These are phyloP conservation scores for Forsythia viridissima DNA, from an alignment of 257 asterid genomes.

Conservation along the genomic window DNA sequence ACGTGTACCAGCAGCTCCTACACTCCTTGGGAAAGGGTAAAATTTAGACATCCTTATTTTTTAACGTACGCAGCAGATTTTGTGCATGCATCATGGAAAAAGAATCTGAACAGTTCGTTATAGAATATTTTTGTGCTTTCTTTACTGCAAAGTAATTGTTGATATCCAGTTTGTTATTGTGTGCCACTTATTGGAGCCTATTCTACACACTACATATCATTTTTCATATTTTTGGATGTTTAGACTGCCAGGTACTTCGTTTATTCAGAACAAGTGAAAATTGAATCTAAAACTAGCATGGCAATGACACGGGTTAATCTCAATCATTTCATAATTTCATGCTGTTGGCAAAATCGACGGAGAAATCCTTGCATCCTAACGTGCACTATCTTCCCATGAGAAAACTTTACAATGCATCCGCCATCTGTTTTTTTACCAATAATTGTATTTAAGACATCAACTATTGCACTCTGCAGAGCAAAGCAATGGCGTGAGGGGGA, in stretches of 20 bases:
- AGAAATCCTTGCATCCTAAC: background rate
- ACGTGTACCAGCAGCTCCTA: conserved; percentile 40
- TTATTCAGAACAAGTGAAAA: too few relatives aligned
- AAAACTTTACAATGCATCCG: too few relatives aligned
- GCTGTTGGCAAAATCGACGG: too few relatives aligned
- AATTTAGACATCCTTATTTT: conserved; percentile 6
- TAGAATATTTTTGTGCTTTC: background rate
- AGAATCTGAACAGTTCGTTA: background rate
- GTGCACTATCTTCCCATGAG: background rate
- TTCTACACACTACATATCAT: too few relatives aligned
- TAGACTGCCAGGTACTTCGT: too few relatives aligned
- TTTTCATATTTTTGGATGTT: too few relatives aligned
- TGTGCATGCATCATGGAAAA: background rate
- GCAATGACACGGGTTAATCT: too few relatives aligned
- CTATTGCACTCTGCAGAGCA: conserved; percentile 54
- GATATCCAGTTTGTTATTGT: background rate
- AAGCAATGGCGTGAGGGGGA: conserved; percentile 96
- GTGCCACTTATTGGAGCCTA: too few relatives aligned
- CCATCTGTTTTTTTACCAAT: background rate
- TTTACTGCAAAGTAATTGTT: conserved; percentile 13
- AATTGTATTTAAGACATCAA: conserved; percentile 5
- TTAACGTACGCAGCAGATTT: background rate
- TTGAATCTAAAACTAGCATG: too few relatives aligned
- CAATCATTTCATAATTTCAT: background rate
- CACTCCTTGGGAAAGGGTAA: conserved; percentile 85